Evolutionary conservation across 2,329 filamentous ascomycete species (phyloP).

Genomic region (Penicillium hordei): DNA sequence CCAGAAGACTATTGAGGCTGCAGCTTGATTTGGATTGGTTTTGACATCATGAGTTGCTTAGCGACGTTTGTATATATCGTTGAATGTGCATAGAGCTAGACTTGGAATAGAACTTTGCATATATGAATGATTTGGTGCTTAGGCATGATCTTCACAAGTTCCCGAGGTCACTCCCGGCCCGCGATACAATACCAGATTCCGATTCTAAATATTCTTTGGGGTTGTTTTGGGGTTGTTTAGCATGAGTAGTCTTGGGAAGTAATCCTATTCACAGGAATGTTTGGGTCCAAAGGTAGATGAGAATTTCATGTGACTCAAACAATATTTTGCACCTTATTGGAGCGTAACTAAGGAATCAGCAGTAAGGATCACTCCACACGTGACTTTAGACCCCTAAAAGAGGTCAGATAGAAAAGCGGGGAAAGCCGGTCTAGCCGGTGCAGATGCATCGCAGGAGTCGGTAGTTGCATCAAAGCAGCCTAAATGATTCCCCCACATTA

Average conservation of each 20-base stretch:
- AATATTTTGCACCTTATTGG: no score
- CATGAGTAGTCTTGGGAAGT: no score
- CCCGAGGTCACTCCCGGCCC: no score
- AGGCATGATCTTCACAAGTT: constrained; percentile 50
- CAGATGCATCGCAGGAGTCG: background rate
- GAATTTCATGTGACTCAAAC: no score
- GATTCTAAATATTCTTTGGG: no score
- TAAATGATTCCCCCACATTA: background rate
- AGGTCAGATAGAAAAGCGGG: background rate
- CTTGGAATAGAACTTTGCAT: background rate
- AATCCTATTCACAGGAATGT: no score
- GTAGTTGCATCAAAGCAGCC: background rate
- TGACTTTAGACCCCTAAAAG: no score
- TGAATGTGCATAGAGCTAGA: background rate
- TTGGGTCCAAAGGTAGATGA: no score
- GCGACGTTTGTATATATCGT: constrained; percentile 5
- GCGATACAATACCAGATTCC: no score
- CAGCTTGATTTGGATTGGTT: constrained; percentile 18
- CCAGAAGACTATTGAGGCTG: constrained; percentile 24
- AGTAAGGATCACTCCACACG: no score
- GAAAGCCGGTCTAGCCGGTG: background rate
- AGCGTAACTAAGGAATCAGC: background rate
- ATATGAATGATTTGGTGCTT: background rate
- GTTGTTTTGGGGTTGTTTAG: no score
- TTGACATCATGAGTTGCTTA: constrained; percentile 13